Evolutionary conservation across 2,329 filamentous ascomycete species (phyloP).

Genomic region (Xylariales sp.): DNA sequence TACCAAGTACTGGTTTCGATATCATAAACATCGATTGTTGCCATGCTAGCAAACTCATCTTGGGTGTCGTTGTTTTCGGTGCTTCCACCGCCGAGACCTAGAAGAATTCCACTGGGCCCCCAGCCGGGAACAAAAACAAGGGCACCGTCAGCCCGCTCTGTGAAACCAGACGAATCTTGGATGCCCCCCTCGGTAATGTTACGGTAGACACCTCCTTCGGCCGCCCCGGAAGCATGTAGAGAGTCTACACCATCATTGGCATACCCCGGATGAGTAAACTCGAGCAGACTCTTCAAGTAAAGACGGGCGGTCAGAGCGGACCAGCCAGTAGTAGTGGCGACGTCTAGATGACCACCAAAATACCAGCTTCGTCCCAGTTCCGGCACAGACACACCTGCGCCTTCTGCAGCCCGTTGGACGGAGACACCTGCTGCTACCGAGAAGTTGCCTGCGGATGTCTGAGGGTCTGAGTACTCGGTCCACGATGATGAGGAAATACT

Average conservation of each 20-base stretch:
- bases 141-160: slow-evolving; percentile 68
- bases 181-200: slow-evolving; percentile 71
- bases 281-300: slow-evolving; percentile 69
- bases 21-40: slow-evolving; percentile 66
- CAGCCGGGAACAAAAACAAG: slow-evolving; percentile 72
- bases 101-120: slow-evolving; percentile 63
- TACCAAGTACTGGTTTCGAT: slow-evolving; percentile 69
- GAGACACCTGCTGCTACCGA: slow-evolving; percentile 50
- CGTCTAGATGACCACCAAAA: slow-evolving; percentile 72
- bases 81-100: slow-evolving; percentile 69
- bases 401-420: slow-evolving; percentile 68
- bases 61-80: slow-evolving; percentile 34
- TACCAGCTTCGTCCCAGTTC: slow-evolving; percentile 70
- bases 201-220: slow-evolving; percentile 58
- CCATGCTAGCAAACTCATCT: slow-evolving; percentile 56
- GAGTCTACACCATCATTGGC: slow-evolving; percentile 57
- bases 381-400: slow-evolving; percentile 65
- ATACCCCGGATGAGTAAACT: slow-evolving; percentile 71
- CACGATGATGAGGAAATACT: slow-evolving; percentile 54
- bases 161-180: slow-evolving; percentile 62
- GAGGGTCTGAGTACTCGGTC: slow-evolving; percentile 57
- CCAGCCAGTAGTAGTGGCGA: slow-evolving; percentile 58
- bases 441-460: slow-evolving; percentile 59
- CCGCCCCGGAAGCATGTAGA: slow-evolving; percentile 52
- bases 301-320: slow-evolving; percentile 57